Evolutionary conservation across 208 protist species (phyloP).

Genomic region (Acanthamoeba quina): DNA sequence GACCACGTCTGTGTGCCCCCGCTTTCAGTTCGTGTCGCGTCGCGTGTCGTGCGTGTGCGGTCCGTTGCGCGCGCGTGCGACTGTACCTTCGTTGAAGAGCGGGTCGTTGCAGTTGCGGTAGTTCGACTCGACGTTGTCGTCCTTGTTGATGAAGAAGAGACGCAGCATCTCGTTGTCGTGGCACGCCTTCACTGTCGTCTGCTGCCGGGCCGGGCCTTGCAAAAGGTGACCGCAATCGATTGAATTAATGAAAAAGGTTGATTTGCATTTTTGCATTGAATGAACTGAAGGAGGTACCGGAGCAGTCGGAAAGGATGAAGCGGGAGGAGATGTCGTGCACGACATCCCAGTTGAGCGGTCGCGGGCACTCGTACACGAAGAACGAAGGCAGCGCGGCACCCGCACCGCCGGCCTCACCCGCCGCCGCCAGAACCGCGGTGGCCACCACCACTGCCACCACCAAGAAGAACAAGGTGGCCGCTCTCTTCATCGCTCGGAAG

Average conservation of each 20-base stretch:
- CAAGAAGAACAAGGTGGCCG: neutral
- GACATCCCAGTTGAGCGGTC: neutral
- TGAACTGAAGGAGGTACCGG: neutral
- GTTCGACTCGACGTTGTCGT: conserved; percentile 5
- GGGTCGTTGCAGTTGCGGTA: conserved; percentile 20
- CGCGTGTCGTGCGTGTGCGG: too few relatives aligned
- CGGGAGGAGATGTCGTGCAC: neutral
- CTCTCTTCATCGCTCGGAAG: too few relatives aligned
- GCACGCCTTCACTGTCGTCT: conserved; percentile 25
- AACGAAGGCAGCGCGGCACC: neutral
- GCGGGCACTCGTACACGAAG: neutral
- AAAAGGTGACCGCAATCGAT: neutral
- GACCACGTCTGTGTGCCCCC: neutral
- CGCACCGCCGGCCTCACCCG: neutral
- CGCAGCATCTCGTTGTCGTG: neutral
- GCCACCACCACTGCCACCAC: neutral
- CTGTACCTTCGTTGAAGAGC: conserved; percentile 14
- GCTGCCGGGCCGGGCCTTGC: neutral
- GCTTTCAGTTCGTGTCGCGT: neutral
- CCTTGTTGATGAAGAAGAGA: neutral
- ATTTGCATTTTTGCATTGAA: neutral
- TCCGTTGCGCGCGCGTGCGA: too few relatives aligned
- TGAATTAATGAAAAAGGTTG: neutral
- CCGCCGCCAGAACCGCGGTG: neutral
- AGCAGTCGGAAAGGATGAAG: conserved; percentile 16